Conservation (phyloP, 108 stramenopile genomes). For the Pseudonitzschia pungens region DNA sequence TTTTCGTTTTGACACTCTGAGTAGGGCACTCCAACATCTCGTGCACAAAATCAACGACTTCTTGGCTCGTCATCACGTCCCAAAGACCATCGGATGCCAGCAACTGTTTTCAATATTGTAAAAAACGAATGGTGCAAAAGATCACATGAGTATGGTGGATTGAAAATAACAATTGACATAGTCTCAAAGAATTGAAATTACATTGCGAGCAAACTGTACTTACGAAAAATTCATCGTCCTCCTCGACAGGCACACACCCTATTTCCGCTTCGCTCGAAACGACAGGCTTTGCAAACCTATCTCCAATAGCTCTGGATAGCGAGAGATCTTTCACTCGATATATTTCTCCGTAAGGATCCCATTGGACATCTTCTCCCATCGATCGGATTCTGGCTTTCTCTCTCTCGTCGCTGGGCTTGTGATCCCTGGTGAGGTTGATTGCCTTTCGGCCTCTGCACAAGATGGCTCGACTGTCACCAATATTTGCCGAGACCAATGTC, state of each 20-base stretch:
- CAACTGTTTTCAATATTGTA: background rate
- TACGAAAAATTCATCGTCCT: conserved; percentile 58
- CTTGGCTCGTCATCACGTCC: conserved; percentile 96
- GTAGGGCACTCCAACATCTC: conserved; percentile 13
- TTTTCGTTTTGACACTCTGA: conserved; percentile 14
- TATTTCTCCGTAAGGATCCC: conserved; percentile 69
- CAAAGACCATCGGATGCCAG: conserved; percentile 95
- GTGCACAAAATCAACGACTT: conserved; percentile 88
- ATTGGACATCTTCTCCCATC: conserved; percentile 81
- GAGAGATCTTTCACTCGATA: conserved; percentile 89
- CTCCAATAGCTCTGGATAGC: conserved; percentile 90
- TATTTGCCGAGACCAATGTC: conserved; percentile 90
- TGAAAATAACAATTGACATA: background rate
- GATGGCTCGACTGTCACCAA: conserved; percentile 94
- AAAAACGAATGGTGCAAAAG: background rate
- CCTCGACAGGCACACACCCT: conserved; percentile 48
- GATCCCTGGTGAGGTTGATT: conserved; percentile 86
- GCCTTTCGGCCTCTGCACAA: conserved; percentile 72
- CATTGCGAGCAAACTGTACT: background rate
- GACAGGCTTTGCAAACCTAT: conserved; percentile 85
- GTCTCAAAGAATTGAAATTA: too few relatives aligned
- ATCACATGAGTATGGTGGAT: background rate
- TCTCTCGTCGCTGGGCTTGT: conserved; percentile 83
- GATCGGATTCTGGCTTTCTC: conserved; percentile 71
- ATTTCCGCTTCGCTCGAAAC: conserved; percentile 86